These are phyloP conservation scores for Paramarasmius palmivorus DNA, from an alignment of 1,284 basidiomycete species.

Conservation along the genomic window DNA sequence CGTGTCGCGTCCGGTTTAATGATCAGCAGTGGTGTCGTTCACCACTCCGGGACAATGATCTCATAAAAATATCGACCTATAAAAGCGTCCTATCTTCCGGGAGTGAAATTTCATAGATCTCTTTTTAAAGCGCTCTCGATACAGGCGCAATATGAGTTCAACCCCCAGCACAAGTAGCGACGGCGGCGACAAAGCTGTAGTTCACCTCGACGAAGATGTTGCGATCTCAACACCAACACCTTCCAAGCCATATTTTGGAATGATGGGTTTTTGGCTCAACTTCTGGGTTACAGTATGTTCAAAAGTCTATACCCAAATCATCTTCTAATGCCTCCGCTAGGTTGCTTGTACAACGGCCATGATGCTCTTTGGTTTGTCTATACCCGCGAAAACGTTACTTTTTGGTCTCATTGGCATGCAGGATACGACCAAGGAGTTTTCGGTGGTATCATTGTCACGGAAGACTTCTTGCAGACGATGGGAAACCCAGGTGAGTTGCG, in stretches of 20 bases:
- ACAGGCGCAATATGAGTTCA: not conserved
- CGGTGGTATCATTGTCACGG: constrained; percentile 48
- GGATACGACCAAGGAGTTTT: constrained; percentile 54
- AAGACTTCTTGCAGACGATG: constrained; percentile 42
- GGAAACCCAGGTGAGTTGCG: constrained; percentile 40
- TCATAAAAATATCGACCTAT: too few relatives aligned
- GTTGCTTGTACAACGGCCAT: constrained; percentile 51
- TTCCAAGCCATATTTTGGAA: constrained; percentile 37
- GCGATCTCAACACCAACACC: not conserved
- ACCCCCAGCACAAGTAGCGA: not conserved
- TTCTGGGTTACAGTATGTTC: constrained; percentile 34
- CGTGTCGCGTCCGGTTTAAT: too few relatives aligned
- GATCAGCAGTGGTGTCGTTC: too few relatives aligned
- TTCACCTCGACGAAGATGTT: not conserved
- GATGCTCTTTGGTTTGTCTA: constrained; percentile 37
- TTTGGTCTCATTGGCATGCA: constrained; percentile 21
- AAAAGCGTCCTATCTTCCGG: too few relatives aligned
- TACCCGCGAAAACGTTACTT: not conserved
- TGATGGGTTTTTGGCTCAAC: constrained; percentile 42
- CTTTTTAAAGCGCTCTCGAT: too few relatives aligned
- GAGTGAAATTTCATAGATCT: too few relatives aligned
- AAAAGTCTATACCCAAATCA: not conserved
- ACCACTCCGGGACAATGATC: too few relatives aligned
- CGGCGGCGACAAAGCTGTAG: too few relatives aligned
- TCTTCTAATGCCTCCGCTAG: constrained; percentile 10